These are phyloP conservation scores for Crithidia sp. DNA, from an alignment of 208 protist species.

Conservation along the genomic window DNA sequence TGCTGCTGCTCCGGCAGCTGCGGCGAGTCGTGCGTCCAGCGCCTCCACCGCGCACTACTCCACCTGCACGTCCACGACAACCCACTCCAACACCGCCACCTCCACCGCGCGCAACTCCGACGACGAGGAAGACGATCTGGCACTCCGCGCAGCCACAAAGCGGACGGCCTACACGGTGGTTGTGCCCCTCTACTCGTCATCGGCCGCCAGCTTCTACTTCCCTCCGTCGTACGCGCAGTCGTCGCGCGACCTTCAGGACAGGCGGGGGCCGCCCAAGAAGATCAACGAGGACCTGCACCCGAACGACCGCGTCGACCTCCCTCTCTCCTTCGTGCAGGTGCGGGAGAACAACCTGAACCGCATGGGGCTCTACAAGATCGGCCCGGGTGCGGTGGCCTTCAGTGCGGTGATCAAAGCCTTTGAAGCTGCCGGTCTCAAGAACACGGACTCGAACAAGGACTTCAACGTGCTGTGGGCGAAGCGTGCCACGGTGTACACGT, in stretches of 20 bases:
- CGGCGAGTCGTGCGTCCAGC: conserved; percentile 16
- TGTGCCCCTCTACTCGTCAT: conserved; percentile 59
- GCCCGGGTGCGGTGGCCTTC: conserved; percentile 91
- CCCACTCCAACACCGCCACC: neutral
- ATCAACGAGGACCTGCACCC: conserved; percentile 76
- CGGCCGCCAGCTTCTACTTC: conserved; percentile 78
- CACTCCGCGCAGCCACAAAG: conserved; percentile 9
- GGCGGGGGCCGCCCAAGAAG: conserved; percentile 49
- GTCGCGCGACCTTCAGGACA: conserved; percentile 32
- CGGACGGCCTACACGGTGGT: conserved; percentile 56
- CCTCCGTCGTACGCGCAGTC: conserved; percentile 64
- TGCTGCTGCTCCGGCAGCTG: neutral
- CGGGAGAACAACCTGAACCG: conserved; percentile 86
- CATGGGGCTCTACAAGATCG: conserved; percentile 91
- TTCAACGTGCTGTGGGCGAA: conserved; percentile 94
- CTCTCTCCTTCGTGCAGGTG: conserved; percentile 52
- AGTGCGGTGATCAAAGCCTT: conserved; percentile 89
- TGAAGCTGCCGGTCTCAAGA: conserved; percentile 79
- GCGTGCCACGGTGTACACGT: conserved; percentile 78
- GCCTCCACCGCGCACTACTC: conserved; percentile 18
- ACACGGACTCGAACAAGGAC: conserved; percentile 83
- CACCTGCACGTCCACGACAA: conserved; percentile 24
- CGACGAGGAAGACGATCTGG: conserved; percentile 25
- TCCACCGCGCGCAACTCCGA: conserved; percentile 14
- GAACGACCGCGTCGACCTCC: conserved; percentile 57